phyloP scores from a whole-genome alignment of 1,139 yeast species.

The Suhomyces wounanorum region DNA sequence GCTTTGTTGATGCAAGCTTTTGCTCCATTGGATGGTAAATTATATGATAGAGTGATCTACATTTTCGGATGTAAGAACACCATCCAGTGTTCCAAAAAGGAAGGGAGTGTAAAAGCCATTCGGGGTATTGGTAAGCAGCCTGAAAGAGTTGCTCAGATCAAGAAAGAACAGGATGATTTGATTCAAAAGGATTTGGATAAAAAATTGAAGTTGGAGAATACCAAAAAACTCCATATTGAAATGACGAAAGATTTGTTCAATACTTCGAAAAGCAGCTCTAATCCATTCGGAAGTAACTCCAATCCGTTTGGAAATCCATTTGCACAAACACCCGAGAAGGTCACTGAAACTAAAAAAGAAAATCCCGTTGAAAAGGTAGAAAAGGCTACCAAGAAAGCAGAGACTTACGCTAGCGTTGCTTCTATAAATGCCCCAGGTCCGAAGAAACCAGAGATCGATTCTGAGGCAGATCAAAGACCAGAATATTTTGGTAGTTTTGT shows the following conservation, averaged over 20 bases:
- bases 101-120: conserved; percentile 71
- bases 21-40: conserved; percentile 71
- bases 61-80: conserved; percentile 72
- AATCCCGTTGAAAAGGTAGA: not conserved
- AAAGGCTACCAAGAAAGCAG: conserved; percentile 2
- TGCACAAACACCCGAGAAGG: conserved; percentile 12
- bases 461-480: conserved; percentile 33
- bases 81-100: conserved; percentile 58
- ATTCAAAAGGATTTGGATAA: conserved; percentile 31
- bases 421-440: conserved; percentile 16
- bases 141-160: conserved; percentile 41
- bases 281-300: conserved; percentile 24
- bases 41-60: conserved; percentile 80
- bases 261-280: conserved; percentile 19
- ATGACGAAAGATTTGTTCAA: conserved; percentile 48
- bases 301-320: conserved; percentile 36
- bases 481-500: conserved; percentile 64
- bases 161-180: conserved; percentile 38
- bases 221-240: conserved; percentile 36
- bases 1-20: conserved; percentile 75
- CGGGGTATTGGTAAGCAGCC: conserved; percentile 72
- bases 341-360: conserved; percentile 1
- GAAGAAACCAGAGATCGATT: conserved; percentile 2
- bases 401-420: conserved; percentile 31
- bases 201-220: conserved; percentile 24